These are phyloP conservation scores for Puccinia coronata DNA, from an alignment of 1,284 basidiomycete genomes.

Conservation along the genomic window DNA sequence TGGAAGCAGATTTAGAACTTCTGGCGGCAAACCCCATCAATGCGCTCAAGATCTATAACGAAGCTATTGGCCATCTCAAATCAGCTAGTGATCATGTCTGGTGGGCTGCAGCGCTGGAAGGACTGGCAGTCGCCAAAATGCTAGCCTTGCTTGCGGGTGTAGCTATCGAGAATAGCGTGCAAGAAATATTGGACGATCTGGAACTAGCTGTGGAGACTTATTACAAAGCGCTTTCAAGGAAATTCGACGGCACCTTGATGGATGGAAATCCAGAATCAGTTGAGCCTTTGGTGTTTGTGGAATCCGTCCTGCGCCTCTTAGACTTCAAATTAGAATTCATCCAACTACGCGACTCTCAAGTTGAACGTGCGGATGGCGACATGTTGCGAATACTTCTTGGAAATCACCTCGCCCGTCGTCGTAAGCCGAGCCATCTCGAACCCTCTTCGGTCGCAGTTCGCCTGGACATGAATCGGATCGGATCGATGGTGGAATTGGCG, in stretches of 20 bases:
- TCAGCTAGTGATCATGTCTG: conserved; percentile 22
- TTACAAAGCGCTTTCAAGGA: conserved; percentile 27
- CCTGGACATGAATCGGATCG: conserved; percentile 22
- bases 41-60: conserved; percentile 30
- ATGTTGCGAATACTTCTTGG: conserved; percentile 9
- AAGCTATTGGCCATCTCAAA: conserved; percentile 21
- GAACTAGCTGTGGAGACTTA: conserved; percentile 35
- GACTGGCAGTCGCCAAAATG: conserved; percentile 28
- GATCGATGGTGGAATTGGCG: conserved; percentile 27
- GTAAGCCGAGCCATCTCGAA: background rate
- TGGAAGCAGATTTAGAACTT: conserved; percentile 40
- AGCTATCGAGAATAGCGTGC: conserved; percentile 6
- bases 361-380: background rate
- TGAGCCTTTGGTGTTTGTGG: conserved; percentile 29
- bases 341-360: background rate
- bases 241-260: background rate
- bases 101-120: conserved; percentile 40
- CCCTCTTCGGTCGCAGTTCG: background rate
- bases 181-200: conserved; percentile 25
- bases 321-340: conserved; percentile 16
- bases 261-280: conserved; percentile 19
- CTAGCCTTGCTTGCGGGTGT: background rate
- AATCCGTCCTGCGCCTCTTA: conserved; percentile 29
- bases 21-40: conserved; percentile 21
- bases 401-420: conserved; percentile 7